A percentile compares a stretch with the other conserved stretches of the same genome.
Evolutionary conservation across 2,329 filamentous ascomycete species (phyloP).

Genomic region (Periconia sp.): DNA sequence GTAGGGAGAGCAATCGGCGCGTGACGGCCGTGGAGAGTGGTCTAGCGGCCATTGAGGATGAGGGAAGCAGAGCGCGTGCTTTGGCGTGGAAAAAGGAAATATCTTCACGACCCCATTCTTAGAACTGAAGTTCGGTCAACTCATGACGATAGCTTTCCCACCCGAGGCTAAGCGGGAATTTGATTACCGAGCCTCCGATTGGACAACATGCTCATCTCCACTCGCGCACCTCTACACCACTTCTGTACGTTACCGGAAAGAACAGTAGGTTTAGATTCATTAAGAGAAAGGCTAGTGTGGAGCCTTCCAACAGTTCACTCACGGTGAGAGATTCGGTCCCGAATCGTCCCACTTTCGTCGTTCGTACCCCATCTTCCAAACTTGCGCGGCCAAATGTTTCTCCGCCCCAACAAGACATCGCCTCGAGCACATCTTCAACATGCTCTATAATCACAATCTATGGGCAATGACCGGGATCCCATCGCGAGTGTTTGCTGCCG

Average conservation of each 20-base stretch:
- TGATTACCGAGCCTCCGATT: slow-evolving; percentile 28
- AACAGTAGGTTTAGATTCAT: too few species aligned
- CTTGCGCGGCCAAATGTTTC: neutral
- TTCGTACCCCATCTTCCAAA: too few species aligned
- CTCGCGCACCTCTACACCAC: too few species aligned
- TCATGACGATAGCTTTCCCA: slow-evolving; percentile 31
- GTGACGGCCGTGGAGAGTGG: slow-evolving; percentile 32
- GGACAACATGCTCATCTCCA: slow-evolving; percentile 13
- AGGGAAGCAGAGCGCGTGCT: slow-evolving; percentile 10
- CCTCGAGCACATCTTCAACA: neutral
- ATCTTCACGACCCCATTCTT: slow-evolving; percentile 24
- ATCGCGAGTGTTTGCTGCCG: slow-evolving; percentile 3
- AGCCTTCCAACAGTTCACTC: too few species aligned
- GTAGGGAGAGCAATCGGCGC: slow-evolving; percentile 30
- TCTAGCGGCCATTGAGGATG: slow-evolving; percentile 39
- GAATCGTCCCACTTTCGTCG: too few species aligned
- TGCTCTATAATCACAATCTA: neutral
- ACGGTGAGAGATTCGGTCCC: too few species aligned
- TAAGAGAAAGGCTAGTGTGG: too few species aligned
- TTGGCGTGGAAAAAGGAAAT: slow-evolving; percentile 7
- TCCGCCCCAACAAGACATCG: neutral
- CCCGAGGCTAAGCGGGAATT: slow-evolving; percentile 36
- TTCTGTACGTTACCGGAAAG: too few species aligned
- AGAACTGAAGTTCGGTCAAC: slow-evolving; percentile 11
- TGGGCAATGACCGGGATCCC: slow-evolving; percentile 6